Evolutionary conservation across 1,139 yeast genomes (phyloP).

Genomic region (Pichia sp.): DNA sequence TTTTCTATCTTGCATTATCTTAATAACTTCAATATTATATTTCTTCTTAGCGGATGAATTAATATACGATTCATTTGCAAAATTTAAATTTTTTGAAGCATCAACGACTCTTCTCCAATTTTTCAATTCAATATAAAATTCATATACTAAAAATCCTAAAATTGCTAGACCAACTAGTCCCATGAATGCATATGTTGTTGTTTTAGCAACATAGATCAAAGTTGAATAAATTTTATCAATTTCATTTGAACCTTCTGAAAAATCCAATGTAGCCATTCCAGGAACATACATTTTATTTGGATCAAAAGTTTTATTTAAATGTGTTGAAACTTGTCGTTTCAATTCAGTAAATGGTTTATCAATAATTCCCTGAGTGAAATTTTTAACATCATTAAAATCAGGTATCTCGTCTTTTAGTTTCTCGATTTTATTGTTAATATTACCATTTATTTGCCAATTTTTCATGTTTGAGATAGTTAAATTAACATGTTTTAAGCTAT

Average conservation of each 20-base stretch:
- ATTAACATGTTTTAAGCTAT: conserved; percentile 38
- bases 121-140: conserved; percentile 38
- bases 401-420: conserved; percentile 46
- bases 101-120: conserved; percentile 44
- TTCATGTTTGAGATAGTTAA: conserved; percentile 51
- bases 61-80: conserved; percentile 12
- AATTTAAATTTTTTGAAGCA: conserved; percentile 21
- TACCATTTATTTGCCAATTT: conserved; percentile 56
- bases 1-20: conserved; percentile 26
- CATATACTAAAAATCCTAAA: conserved; percentile 32
- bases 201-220: conserved; percentile 30
- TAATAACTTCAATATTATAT: conserved; percentile 23
- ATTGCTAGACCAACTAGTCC: conserved; percentile 37
- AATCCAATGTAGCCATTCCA: conserved; percentile 15
- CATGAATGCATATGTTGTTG: conserved; percentile 35
- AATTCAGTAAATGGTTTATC: conserved; percentile 49
- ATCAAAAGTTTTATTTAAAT: conserved; percentile 17
- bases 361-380: conserved; percentile 41
- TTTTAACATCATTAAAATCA: conserved; percentile 49
- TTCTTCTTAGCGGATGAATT: conserved; percentile 10
- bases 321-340: conserved; percentile 33
- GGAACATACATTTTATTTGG: conserved; percentile 25
- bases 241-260: conserved; percentile 27
- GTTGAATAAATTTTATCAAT: conserved; percentile 34
- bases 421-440: conserved; percentile 49